Conservation (phyloP, 768 basidiomycete genomes). For the Sporobolomyces phaffii region DNA sequence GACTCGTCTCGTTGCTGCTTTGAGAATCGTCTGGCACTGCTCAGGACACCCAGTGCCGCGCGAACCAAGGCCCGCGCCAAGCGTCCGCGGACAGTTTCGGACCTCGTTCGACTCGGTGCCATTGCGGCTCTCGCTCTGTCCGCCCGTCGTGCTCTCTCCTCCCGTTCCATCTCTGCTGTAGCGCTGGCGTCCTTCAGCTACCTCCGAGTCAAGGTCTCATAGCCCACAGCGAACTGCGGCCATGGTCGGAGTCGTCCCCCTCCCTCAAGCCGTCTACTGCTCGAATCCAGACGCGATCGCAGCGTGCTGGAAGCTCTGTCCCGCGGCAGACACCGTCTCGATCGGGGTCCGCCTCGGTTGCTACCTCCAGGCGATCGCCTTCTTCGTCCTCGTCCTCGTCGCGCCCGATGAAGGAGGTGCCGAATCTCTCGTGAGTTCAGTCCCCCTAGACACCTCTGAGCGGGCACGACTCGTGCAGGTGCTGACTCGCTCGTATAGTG, state of each 20-base stretch:
- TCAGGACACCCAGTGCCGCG: not conserved
- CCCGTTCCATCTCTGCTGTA: not conserved
- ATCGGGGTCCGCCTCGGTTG: slow-evolving; percentile 22
- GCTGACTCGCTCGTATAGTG: not conserved
- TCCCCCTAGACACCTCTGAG: no score
- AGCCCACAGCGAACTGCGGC: not conserved
- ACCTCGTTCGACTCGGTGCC: not conserved
- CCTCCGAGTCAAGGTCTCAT: not conserved
- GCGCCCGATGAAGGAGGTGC: slow-evolving; percentile 34
- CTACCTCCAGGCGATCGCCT: slow-evolving; percentile 24
- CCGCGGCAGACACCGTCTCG: slow-evolving; percentile 12
- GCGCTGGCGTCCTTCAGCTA: not conserved
- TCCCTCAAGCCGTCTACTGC: slow-evolving; percentile 29
- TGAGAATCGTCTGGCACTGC: no score
- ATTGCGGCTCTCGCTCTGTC: not conserved
- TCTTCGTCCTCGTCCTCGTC: slow-evolving; percentile 22
- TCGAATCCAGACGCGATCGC: slow-evolving; percentile 23
- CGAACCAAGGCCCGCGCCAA: not conserved
- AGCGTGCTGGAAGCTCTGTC: slow-evolving; percentile 19
- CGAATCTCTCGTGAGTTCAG: slow-evolving; percentile 18
- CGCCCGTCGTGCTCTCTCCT: not conserved
- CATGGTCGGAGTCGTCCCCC: slow-evolving; percentile 22
- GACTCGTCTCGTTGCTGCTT: not conserved
- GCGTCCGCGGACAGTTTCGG: not conserved
- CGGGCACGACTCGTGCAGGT: no score